phyloP scores from a whole-genome alignment of 1,284 basidiomycete species.

The Cutaneotrichosporon mucoides region DNA sequence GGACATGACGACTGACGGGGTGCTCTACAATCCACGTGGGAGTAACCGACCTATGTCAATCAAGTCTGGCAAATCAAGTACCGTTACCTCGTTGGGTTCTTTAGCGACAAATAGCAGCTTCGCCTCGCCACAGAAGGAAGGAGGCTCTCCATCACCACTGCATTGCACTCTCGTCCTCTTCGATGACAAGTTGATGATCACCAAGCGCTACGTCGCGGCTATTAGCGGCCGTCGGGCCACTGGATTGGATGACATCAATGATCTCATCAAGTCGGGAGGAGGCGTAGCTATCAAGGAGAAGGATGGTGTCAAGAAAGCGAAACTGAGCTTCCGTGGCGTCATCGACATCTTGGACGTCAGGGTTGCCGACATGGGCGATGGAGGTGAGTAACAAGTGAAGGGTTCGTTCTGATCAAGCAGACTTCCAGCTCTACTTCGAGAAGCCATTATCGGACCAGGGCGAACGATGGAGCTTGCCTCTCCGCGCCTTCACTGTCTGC shows the following conservation, averaged over 20 bases:
- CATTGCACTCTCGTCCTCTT: constrained; percentile 91
- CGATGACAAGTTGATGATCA: constrained; percentile 88
- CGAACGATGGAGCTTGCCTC: constrained; percentile 76
- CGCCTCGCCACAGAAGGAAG: constrained; percentile 8
- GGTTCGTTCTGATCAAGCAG: constrained; percentile 48
- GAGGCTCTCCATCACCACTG: constrained; percentile 47
- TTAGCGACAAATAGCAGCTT: constrained; percentile 51
- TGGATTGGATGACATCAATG: constrained; percentile 80
- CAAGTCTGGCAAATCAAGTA: constrained; percentile 26
- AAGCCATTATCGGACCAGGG: constrained; percentile 71
- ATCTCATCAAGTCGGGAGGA: constrained; percentile 59
- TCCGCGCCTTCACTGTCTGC: constrained; percentile 68
- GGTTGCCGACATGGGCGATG: constrained; percentile 75
- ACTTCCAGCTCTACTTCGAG: constrained; percentile 79
- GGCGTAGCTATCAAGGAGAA: constrained; percentile 46
- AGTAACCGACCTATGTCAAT: constrained; percentile 25
- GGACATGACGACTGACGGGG: constrained; percentile 61
- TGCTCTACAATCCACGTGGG: constrained; percentile 9
- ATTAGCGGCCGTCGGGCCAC: constrained; percentile 69
- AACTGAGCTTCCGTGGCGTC: constrained; percentile 79
- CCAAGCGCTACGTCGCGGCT: constrained; percentile 74
- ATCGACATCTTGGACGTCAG: constrained; percentile 79
- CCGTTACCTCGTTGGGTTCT: constrained; percentile 53
- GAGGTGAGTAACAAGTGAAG: constrained; percentile 56
- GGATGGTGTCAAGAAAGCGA: constrained; percentile 60